Conservation (phyloP, 139 green algal species). For the Micractinium conductrix region DNA sequence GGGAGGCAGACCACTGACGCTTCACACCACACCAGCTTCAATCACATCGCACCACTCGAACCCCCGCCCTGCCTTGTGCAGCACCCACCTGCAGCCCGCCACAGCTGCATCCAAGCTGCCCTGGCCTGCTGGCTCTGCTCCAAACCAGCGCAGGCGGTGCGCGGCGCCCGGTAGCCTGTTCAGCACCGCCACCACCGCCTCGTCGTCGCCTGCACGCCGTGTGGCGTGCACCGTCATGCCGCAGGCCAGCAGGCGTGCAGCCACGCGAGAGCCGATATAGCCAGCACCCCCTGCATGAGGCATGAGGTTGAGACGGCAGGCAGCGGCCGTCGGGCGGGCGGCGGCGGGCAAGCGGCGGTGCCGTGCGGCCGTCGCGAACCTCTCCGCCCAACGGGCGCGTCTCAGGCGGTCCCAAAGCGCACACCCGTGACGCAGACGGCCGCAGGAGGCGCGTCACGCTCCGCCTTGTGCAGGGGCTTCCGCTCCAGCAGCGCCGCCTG, state of each 20-base stretch:
- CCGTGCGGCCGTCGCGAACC: no score
- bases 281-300: conserved; percentile 24
- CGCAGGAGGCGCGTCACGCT: background rate
- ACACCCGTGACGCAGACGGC: conserved; percentile 25
- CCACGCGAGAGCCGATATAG: conserved; percentile 54
- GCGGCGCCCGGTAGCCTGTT: conserved; percentile 50
- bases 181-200: conserved; percentile 25
- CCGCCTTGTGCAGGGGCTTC: conserved; percentile 4
- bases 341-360: no score
- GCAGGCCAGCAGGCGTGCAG: conserved; percentile 56
- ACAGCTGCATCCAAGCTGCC: conserved; percentile 63
- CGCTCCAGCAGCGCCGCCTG: conserved; percentile 14
- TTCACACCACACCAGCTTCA: no score
- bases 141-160: conserved; percentile 42
- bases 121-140: conserved; percentile 44
- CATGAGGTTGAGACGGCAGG: background rate
- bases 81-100: conserved; percentile 36
- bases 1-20: no score
- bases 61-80: no score
- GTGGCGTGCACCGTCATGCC: conserved; percentile 65
- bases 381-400: no score
- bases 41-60: no score
- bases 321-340: background rate
- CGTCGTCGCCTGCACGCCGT: conserved; percentile 29
- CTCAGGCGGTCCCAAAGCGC: background rate